Conservation (phyloP, 208 protist genomes). For the Crithidia sp. region DNA sequence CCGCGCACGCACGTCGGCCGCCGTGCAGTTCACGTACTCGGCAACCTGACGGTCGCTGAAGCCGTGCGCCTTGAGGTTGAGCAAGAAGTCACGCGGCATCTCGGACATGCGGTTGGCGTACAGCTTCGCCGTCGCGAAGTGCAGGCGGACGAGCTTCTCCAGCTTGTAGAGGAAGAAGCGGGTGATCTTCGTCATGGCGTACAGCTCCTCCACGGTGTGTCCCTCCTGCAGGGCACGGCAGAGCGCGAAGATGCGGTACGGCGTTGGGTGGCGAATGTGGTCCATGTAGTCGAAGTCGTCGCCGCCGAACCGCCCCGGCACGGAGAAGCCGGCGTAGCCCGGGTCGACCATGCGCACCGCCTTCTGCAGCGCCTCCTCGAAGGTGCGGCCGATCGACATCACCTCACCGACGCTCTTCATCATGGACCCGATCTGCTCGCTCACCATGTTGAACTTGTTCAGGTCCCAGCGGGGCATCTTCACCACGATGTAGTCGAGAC, state of each 20-base stretch:
- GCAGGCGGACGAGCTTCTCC: conserved; percentile 83
- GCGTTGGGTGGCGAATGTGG: conserved; percentile 75
- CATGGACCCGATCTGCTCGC: conserved; percentile 90
- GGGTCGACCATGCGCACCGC: conserved; percentile 96
- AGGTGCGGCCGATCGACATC: conserved; percentile 98
- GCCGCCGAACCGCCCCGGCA: conserved; percentile 57
- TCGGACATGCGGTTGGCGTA: conserved; percentile 42
- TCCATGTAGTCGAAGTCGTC: conserved; percentile 84
- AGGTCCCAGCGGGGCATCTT: conserved; percentile 97
- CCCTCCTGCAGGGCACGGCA: conserved; percentile 78
- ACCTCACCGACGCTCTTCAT: conserved; percentile 99
- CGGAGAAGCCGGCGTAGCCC: conserved; percentile 87
- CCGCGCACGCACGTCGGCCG: conserved; percentile 58
- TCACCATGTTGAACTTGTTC: conserved; percentile 96
- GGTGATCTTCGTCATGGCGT: conserved; percentile 96
- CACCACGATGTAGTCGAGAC: conserved; percentile 97
- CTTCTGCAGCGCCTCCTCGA: conserved; percentile 99
- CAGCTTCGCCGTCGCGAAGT: conserved; percentile 33
- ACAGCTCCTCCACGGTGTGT: conserved; percentile 90
- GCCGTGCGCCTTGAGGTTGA: conserved; percentile 90
- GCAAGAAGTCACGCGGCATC: conserved; percentile 67
- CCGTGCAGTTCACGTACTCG: conserved; percentile 55
- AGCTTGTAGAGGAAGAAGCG: conserved; percentile 97
- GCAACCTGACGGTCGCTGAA: conserved; percentile 96
- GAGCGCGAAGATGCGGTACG: conserved; percentile 88